Conservation (phyloP, 805 yeast genomes). For the Yamadazyma akitaensis region DNA sequence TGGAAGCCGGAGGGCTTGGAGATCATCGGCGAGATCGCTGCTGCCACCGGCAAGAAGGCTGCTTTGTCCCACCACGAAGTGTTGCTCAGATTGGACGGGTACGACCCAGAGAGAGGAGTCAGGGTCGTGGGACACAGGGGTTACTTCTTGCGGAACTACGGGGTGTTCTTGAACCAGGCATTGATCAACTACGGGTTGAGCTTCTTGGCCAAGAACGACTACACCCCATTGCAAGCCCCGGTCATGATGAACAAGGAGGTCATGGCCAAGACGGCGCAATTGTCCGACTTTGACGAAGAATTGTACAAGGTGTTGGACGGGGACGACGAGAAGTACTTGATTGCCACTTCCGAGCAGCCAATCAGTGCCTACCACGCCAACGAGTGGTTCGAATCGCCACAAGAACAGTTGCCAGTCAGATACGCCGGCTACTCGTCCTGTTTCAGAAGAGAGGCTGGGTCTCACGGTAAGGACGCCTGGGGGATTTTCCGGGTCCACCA, state of each 20-base stretch:
- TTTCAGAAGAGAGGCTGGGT: slow-evolving; percentile 99
- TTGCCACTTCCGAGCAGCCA: slow-evolving; percentile 99
- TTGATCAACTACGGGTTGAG: slow-evolving; percentile 92
- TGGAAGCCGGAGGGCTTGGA: slow-evolving; percentile 80
- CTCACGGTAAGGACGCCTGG: slow-evolving; percentile 99
- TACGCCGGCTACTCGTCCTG: slow-evolving; percentile 98
- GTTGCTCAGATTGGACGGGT: slow-evolving; percentile 90
- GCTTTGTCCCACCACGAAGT: slow-evolving; percentile 92
- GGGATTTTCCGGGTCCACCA: slow-evolving; percentile 99
- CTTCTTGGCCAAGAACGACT: slow-evolving; percentile 75
- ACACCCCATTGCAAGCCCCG: slow-evolving; percentile 94
- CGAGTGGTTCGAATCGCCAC: slow-evolving; percentile 98
- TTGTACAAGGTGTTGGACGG: slow-evolving; percentile 96
- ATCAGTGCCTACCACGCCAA: slow-evolving; percentile 95
- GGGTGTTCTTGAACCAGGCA: slow-evolving; percentile 98
- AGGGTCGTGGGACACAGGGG: slow-evolving; percentile 98
- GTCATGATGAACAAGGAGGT: slow-evolving; percentile 99
- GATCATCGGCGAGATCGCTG: slow-evolving; percentile 60
- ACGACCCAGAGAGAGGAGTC: slow-evolving; percentile 98
- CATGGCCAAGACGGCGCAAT: slow-evolving; percentile 98
- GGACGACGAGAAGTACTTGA: slow-evolving; percentile 93
- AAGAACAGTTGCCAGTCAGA: slow-evolving; percentile 92
- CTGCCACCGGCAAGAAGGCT: slow-evolving; percentile 76
- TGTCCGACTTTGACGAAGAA: slow-evolving; percentile 97
- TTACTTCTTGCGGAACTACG: slow-evolving; percentile 88